Conservation (phyloP, 495 filamentous ascomycete species). For the Oidiodendron maius region DNA sequence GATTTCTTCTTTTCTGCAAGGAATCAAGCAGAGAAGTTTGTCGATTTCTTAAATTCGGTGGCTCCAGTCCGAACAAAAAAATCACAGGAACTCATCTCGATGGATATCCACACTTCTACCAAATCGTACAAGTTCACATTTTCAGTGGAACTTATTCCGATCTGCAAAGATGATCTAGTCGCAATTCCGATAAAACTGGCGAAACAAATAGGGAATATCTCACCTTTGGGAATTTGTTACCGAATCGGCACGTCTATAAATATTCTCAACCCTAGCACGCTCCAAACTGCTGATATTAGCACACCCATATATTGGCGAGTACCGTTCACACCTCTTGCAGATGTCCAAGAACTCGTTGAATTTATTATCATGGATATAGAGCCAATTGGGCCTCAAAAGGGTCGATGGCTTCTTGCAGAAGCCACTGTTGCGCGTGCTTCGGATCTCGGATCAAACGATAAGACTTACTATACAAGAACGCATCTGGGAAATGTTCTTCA, state of each 20-base stretch:
- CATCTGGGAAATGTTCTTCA: constrained; percentile 86
- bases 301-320: constrained; percentile 78
- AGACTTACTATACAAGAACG: constrained; percentile 78
- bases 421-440: constrained; percentile 80
- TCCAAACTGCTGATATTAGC: constrained; percentile 82
- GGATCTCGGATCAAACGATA: constrained; percentile 84
- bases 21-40: constrained; percentile 89
- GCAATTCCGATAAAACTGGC: constrained; percentile 87
- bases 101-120: constrained; percentile 83
- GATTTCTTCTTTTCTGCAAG: constrained; percentile 89
- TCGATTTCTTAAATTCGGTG: constrained; percentile 82
- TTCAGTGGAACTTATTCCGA: constrained; percentile 78
- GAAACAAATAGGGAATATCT: constrained; percentile 77
- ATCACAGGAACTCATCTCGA: constrained; percentile 85
- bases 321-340: constrained; percentile 78
- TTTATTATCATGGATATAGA: constrained; percentile 96
- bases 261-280: constrained; percentile 82
- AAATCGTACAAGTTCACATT: constrained; percentile 92
- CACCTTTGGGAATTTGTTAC: constrained; percentile 74
- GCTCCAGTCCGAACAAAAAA: constrained; percentile 76
- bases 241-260: constrained; percentile 87
- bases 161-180: constrained; percentile 95
- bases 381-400: constrained; percentile 63
- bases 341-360: constrained; percentile 79
- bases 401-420: constrained; percentile 79